These are phyloP conservation scores for Pyricularia pennisetigena DNA, from an alignment of 2,329 filamentous ascomycete species.

Conservation along the genomic window DNA sequence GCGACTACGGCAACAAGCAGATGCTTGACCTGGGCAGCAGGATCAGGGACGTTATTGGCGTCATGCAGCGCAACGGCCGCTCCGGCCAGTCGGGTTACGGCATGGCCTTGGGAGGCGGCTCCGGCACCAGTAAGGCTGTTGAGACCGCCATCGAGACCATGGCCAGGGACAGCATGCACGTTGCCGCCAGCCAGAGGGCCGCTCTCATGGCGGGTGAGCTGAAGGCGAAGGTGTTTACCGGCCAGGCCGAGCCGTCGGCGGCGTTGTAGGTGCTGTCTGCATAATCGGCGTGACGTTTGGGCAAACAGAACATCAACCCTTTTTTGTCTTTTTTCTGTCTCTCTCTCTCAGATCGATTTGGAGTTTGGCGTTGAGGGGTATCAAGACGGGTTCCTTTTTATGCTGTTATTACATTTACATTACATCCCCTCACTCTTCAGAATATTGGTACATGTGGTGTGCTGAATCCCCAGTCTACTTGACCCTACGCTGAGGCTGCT, in stretches of 20 bases:
- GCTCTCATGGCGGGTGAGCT: constrained; percentile 52
- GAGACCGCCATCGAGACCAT: constrained; percentile 49
- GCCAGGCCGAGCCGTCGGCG: background rate
- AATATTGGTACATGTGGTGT: background rate
- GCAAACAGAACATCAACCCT: background rate
- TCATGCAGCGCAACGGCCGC: constrained; percentile 22
- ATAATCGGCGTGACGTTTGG: background rate
- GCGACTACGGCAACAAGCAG: constrained; percentile 87
- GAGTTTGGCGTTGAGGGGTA: background rate
- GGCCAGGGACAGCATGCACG: constrained; percentile 48
- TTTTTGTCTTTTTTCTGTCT: no score
- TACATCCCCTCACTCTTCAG: background rate
- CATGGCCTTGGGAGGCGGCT: constrained; percentile 13
- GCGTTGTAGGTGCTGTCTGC: background rate
- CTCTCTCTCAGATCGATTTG: no score
- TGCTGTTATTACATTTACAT: background rate
- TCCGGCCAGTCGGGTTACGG: constrained; percentile 14
- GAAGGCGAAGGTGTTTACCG: constrained; percentile 50
- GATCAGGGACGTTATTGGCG: constrained; percentile 52
- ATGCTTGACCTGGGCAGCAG: constrained; percentile 82
- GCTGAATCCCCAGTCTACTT: background rate
- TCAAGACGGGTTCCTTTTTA: background rate
- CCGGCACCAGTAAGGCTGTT: constrained; percentile 16
- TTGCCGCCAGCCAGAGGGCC: constrained; percentile 52
- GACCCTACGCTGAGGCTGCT: background rate